Base-by-base conservation (phyloP, 768 basidiomycete genomes). In the Rhodosporidiobolus sp. region DNA sequence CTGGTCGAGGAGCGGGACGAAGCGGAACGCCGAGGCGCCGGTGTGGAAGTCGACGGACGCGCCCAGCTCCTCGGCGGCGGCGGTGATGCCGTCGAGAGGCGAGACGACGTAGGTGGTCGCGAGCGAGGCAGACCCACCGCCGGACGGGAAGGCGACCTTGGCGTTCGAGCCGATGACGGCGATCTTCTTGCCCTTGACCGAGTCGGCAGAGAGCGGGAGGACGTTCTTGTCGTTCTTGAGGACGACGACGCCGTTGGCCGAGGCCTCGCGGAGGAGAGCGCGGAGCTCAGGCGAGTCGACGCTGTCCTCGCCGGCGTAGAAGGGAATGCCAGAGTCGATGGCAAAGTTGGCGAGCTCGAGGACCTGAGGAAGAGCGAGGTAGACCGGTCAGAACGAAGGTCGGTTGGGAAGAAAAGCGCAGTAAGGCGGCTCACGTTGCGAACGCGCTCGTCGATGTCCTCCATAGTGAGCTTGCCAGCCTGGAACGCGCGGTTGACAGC, bases 261-360 rank as follows among this genome's bases (percentile, higher is more conserved):
- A 14, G 82, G 81, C 16, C 78, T 83, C 60, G 81, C 83, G 61
- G 81, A 86, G 67, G 81, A 81, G 52, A 79, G 79, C 83, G 81
- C 72, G 83, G 66, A 69, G 82, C 80, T 74, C 84, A 77, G 28
- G 84, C 80, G 45, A 83, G 83, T 52, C 81, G 80, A 55, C 72
- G 74, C 79, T 79, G 67, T 83, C 80, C 69, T 86, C 86, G n/a
- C 82, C 82, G 8, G 80, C 85, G 75, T 85, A 81, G 79, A 87
- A 88, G 17, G 85, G 85, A 49, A 88, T 85, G 8, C 85, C 85
- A 6, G 86, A 87, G 32, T 79, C 82, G 43, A 84, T 80, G 1
- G 85, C 87, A 26, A 78, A 81, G 60, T 86, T 81, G 59, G 86
- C 76, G 32, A 86, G 81, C 34, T 82, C 82, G 20, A 88, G 80